A percentile compares a stretch with the other conserved stretches of the same genome.
Conservation (phyloP, 2,329 filamentous ascomycete genomes). For the Colletotrichum tanaceti region DNA sequence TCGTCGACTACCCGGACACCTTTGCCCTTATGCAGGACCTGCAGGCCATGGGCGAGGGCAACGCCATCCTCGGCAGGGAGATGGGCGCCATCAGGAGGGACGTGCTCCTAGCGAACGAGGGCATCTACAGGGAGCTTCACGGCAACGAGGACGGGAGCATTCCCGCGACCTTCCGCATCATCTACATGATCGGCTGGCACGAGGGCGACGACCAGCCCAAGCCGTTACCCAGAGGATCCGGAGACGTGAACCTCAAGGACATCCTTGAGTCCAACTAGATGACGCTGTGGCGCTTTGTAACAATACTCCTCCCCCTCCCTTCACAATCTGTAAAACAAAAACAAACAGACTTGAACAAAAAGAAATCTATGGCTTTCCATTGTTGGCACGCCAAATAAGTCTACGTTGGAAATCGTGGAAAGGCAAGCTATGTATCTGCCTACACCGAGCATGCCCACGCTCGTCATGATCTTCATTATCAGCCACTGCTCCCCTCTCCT, state of each 20-base stretch:
- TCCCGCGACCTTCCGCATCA: slow-evolving; percentile 93
- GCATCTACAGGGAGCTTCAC: slow-evolving; percentile 88
- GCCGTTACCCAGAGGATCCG: slow-evolving; percentile 85
- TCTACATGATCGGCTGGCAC: slow-evolving; percentile 99
- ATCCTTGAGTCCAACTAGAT: slow-evolving; percentile 66
- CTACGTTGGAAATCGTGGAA: slow-evolving; percentile 10
- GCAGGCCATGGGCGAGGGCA: slow-evolving; percentile 96
- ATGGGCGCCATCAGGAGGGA: slow-evolving; percentile 82
- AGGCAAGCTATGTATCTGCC: not conserved
- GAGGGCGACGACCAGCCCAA: slow-evolving; percentile 81
- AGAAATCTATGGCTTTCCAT: slow-evolving; percentile 38
- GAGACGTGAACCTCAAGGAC: slow-evolving; percentile 89
- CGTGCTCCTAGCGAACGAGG: slow-evolving; percentile 86
- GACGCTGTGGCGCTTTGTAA: slow-evolving; percentile 4
- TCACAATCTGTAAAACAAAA: slow-evolving; percentile 27
- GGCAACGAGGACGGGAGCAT: slow-evolving; percentile 81
- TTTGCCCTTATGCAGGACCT: slow-evolving; percentile 94
- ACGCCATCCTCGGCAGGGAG: slow-evolving; percentile 87
- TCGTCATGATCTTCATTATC: slow-evolving; percentile 38
- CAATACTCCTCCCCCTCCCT: not conserved
- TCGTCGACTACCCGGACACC: slow-evolving; percentile 91
- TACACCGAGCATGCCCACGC: slow-evolving; percentile 20
- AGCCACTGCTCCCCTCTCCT: not conserved
- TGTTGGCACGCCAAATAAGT: slow-evolving; percentile 29
- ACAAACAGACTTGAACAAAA: not conserved